Base-by-base conservation (phyloP, 768 basidiomycete genomes). In the Rhizopogon vinicolor region DNA sequence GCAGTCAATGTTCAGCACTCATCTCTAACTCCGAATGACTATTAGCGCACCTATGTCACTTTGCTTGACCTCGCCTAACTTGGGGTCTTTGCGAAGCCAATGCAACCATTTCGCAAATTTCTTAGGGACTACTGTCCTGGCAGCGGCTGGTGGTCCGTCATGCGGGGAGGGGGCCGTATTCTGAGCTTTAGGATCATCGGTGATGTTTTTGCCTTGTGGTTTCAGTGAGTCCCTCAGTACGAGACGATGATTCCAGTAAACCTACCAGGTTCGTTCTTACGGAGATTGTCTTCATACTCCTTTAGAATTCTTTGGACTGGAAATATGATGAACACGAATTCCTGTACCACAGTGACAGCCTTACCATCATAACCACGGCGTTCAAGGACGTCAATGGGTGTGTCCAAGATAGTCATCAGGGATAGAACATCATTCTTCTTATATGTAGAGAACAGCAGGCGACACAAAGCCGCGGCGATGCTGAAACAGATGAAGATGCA, bases 331-430 rank as follows among this genome's bases (percentile, higher is more conserved):
- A 40, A 12, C 10, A 1, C 3, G 18, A 7, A 3, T 18, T 9
- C 28, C 28, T 41, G 7, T 22, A 41, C 25, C 4, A 37, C 31
- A 42, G 7, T 8, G 19, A 35, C 39, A 41, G 7, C 55, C 71
- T 39, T 63, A 87, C 89, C 86, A 66, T 91, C 89, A 67, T 90
- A 93, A 7, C 91, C 93, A 56, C 91, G 75, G 31, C 90, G 74
- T 60, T 84, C 84, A 54, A 95, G 72, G 10, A 89, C 83, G 45
- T 83, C 78, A n/a, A 96, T 69, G 54, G 93, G 88, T 0, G 93
- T 95, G 0, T 90, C 89, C 16, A 98, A 76, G 44, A 98, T 91
- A 0, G 93, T 95, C 81, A 91, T 88, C 58, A 97, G 85, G 8
- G 96, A 69, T 13, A 97, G 74, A 0, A 89, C 85, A 65, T 98